Percentiles rank a stretch among this genome's conserved stretches.
Conservation (phyloP, 2,329 filamentous ascomycete genomes). For the Claviceps sp. region DNA sequence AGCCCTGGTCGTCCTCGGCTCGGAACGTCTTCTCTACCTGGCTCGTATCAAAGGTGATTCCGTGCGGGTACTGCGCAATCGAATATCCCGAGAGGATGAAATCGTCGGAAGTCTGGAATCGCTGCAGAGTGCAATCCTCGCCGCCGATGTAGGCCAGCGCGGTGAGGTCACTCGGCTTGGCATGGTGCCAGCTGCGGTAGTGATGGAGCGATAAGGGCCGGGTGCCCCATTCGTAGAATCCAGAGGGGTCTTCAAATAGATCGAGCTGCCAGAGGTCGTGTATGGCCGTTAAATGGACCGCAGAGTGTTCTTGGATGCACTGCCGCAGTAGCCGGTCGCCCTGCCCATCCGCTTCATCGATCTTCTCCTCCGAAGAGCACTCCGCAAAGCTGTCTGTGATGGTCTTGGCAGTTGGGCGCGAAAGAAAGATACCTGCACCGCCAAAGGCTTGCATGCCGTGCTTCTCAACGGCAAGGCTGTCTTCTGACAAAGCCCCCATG, state of each 20-base stretch:
- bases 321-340: constrained; percentile 5
- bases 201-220: constrained; percentile 48
- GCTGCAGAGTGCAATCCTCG: constrained; percentile 43
- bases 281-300: constrained; percentile 39
- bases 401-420: constrained; percentile 31
- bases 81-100: constrained; percentile 47
- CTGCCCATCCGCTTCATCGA: not conserved
- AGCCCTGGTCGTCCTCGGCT: constrained; percentile 31
- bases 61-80: constrained; percentile 39
- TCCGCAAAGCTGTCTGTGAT: constrained; percentile 28
- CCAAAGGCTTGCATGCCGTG: constrained; percentile 51
- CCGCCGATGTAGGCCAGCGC: constrained; percentile 31
- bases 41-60: constrained; percentile 32
- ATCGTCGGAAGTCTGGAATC: constrained; percentile 40
- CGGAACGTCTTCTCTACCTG: constrained; percentile 40
- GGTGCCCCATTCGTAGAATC: constrained; percentile 49
- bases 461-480: constrained; percentile 41
- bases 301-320: constrained; percentile 48
- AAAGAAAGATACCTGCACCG: constrained; percentile 49
- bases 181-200: constrained; percentile 47
- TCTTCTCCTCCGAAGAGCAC: constrained; percentile 26
- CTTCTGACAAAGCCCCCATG: constrained; percentile 47
- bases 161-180: constrained; percentile 39
- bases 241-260: constrained; percentile 43
- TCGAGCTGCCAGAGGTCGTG: constrained; percentile 48